Percentiles rank a stretch among this genome's conserved stretches.
phyloP scores from a whole-genome alignment of 108 stramenopile genomes.

The Nitzschia palea region DNA sequence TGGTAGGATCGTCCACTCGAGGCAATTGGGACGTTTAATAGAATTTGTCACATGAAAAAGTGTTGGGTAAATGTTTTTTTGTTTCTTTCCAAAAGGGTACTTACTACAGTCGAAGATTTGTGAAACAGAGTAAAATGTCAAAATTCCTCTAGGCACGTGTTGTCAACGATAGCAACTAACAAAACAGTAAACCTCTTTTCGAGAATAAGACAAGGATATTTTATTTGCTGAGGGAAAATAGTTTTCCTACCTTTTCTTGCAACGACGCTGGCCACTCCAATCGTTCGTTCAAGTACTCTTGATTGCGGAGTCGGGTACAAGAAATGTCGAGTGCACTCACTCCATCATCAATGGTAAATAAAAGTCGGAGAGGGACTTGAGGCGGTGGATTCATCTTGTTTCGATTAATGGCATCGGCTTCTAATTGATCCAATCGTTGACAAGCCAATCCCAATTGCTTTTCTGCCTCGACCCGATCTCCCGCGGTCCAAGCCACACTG shows the following conservation, averaged over 20 bases:
- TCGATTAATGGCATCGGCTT: slow-evolving; percentile 55
- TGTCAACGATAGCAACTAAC: too few species aligned
- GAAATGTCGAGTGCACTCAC: slow-evolving; percentile 53
- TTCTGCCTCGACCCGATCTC: slow-evolving; percentile 55
- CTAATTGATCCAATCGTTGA: slow-evolving; percentile 70
- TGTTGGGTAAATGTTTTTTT: too few species aligned
- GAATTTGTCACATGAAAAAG: too few species aligned
- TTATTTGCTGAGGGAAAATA: slow-evolving; percentile 18
- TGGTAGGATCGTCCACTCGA: background rate
- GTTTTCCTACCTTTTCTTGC: slow-evolving; percentile 58
- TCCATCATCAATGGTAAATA: slow-evolving; percentile 74
- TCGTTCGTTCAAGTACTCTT: slow-evolving; percentile 59
- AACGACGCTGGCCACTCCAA: slow-evolving; percentile 61
- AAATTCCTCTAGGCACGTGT: too few species aligned
- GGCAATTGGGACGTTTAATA: slow-evolving; percentile 10
- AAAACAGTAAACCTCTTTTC: too few species aligned
- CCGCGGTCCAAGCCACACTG: slow-evolving; percentile 57
- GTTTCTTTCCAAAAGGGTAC: too few species aligned
- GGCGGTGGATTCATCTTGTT: slow-evolving; percentile 30
- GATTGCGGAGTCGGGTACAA: slow-evolving; percentile 71
- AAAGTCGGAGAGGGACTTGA: slow-evolving; percentile 19
- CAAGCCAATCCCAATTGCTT: slow-evolving; percentile 61
- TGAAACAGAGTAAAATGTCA: too few species aligned
- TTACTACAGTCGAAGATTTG: too few species aligned
- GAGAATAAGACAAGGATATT: too few species aligned